Conservation (phyloP, 2,329 filamentous ascomycete genomes). For the Setomelanomma holmii region DNA sequence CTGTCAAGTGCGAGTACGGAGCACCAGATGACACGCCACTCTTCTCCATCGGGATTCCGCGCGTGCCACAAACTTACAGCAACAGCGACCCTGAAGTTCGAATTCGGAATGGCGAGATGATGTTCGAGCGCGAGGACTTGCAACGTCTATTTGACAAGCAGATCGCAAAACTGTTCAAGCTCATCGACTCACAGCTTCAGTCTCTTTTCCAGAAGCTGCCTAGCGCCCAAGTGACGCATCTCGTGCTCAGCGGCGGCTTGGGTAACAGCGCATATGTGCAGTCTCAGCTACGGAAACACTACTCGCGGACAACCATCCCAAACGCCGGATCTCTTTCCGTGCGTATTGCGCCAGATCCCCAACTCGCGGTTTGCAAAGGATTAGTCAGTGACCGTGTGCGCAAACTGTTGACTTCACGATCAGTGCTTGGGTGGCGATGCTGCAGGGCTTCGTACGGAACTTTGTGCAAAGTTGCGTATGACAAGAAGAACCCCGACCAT, state of each 20-base stretch:
- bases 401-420: conserved; percentile 51
- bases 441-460: conserved; percentile 49
- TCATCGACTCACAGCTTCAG: conserved; percentile 46
- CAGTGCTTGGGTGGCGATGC: conserved; percentile 54
- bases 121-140: conserved; percentile 42
- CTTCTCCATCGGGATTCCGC: conserved; percentile 47
- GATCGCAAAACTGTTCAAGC: conserved; percentile 42
- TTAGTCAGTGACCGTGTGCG: conserved; percentile 61
- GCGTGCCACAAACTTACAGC: conserved; percentile 38
- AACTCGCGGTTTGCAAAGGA: conserved; percentile 63
- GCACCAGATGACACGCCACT: conserved; percentile 44
- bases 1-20: conserved; percentile 52
- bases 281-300: conserved; percentile 41
- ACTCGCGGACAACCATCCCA: conserved; percentile 31
- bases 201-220: conserved; percentile 38
- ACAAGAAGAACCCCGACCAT: conserved; percentile 44
- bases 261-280: conserved; percentile 54
- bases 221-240: conserved; percentile 39
- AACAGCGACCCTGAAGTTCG: conserved; percentile 38
- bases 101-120: conserved; percentile 45
- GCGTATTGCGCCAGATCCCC: conserved; percentile 56
- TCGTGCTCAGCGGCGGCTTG: conserved; percentile 54
- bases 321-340: conserved; percentile 36
- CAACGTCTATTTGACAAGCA: conserved; percentile 47
- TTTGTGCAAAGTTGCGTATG: conserved; percentile 46